Conservation (phyloP, 75 land plant genomes). For the Ceratopteris richardii region DNA sequence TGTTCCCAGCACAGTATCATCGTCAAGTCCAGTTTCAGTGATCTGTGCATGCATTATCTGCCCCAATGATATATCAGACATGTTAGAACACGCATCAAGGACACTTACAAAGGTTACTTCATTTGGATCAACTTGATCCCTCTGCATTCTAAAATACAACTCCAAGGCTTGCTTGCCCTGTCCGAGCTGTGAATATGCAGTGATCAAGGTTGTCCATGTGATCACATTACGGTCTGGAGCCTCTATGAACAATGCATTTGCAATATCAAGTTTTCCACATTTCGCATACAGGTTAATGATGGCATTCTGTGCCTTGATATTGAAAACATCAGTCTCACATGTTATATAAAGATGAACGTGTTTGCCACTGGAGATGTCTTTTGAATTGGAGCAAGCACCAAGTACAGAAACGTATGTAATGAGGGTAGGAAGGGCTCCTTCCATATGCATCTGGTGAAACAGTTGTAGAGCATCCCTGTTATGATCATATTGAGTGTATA, state of each 20-base stretch:
- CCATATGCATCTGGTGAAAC: slow-evolving; percentile 15
- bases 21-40: not conserved
- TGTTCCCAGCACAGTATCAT: slow-evolving; percentile 9
- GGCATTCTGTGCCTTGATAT: slow-evolving; percentile 17
- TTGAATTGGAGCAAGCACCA: slow-evolving; percentile 19
- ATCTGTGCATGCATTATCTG: slow-evolving; percentile 4
- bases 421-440: slow-evolving; percentile 9
- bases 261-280: slow-evolving; percentile 20
- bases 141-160: slow-evolving; percentile 6
- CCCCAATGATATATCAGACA: slow-evolving; percentile 6
- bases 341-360: slow-evolving; percentile 13
- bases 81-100: slow-evolving; percentile 5
- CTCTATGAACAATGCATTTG: slow-evolving; percentile 7
- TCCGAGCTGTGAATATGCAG: slow-evolving; percentile 7
- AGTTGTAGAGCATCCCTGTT: slow-evolving; percentile 15
- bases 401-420: slow-evolving; percentile 18
- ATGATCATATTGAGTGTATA: slow-evolving; percentile 8
- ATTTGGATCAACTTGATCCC: slow-evolving; percentile 5
- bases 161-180: slow-evolving; percentile 4
- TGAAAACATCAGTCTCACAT: slow-evolving; percentile 7
- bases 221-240: not conserved
- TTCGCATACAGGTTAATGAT: slow-evolving; percentile 13
- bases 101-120: slow-evolving; percentile 1
- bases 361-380: slow-evolving; percentile 10
- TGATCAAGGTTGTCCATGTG: slow-evolving; percentile 10